These are phyloP conservation scores for Dioszegia crocea DNA, from an alignment of 768 basidiomycete species.

Conservation along the genomic window DNA sequence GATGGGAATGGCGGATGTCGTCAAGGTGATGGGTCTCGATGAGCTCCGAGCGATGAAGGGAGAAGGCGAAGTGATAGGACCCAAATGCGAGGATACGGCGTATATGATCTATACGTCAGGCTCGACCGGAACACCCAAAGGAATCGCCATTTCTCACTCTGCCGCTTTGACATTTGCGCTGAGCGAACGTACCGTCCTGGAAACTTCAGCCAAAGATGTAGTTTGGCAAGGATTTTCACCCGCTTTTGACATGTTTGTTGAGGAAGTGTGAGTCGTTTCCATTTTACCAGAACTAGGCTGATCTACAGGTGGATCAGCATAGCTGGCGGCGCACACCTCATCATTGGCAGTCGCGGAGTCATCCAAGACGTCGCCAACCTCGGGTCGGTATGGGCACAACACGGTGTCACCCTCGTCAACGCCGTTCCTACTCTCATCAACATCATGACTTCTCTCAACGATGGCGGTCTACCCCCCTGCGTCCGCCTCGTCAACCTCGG, in stretches of 20 bases:
- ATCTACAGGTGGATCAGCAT: background rate
- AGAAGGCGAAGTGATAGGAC: background rate
- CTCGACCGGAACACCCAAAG: conserved; percentile 2
- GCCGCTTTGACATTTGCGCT: conserved; percentile 1
- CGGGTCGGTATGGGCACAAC: background rate
- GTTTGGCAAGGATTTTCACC: conserved; percentile 5
- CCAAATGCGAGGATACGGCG: background rate
- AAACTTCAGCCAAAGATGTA: background rate
- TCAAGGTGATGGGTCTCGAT: background rate
- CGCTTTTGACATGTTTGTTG: conserved; percentile 3
- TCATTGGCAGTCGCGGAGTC: background rate
- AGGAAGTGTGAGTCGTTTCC: conserved; percentile 1
- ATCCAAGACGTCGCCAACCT: background rate
- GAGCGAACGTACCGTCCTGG: background rate
- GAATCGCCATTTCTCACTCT: background rate
- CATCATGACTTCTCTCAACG: conserved; percentile 2
- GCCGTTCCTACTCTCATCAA: conserved; percentile 1
- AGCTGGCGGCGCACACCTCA: background rate
- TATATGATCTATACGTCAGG: conserved; percentile 5
- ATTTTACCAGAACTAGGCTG: background rate
- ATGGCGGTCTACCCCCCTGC: background rate
- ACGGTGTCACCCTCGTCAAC: conserved; percentile 1
- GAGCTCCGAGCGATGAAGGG: background rate
- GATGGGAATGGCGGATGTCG: background rate
- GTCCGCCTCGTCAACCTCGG: conserved; percentile 3